These are phyloP conservation scores for Chlorociboria aeruginascens DNA, from an alignment of 495 filamentous ascomycete genomes.

Conservation along the genomic window DNA sequence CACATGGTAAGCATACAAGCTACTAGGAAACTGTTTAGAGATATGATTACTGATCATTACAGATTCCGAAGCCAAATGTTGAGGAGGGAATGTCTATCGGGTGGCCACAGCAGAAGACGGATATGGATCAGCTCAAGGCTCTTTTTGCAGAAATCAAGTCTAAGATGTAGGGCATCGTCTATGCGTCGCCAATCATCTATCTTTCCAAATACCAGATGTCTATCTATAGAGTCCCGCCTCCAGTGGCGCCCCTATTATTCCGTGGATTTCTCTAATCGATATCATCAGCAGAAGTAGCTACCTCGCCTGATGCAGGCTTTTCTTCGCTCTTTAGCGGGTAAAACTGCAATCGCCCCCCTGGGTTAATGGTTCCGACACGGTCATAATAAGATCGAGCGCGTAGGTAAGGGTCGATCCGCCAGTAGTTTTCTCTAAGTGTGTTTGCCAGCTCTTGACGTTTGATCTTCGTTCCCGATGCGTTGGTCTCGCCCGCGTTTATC, in stretches of 20 bases:
- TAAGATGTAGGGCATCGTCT: constrained; percentile 51
- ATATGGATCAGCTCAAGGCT: constrained; percentile 77
- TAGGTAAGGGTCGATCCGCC: constrained; percentile 68
- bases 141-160: constrained; percentile 72
- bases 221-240: too few relatives aligned
- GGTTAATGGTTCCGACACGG: constrained; percentile 52
- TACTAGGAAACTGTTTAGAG: neutral
- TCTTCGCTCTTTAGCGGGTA: constrained; percentile 37
- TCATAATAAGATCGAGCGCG: constrained; percentile 66
- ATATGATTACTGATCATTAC: constrained; percentile 6
- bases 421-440: constrained; percentile 64
- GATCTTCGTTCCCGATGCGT: constrained; percentile 27
- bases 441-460: constrained; percentile 42
- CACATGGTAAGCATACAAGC: constrained; percentile 58
- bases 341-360: constrained; percentile 55
- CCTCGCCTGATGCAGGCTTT: constrained; percentile 18
- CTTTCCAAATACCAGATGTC: too few relatives aligned
- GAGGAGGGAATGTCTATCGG: constrained; percentile 65
- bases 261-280: constrained; percentile 31
- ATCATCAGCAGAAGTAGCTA: constrained; percentile 37
- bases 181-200: too few relatives aligned
- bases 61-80: constrained; percentile 94
- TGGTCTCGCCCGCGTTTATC: constrained; percentile 24
- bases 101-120: constrained; percentile 66
- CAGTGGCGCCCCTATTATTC: too few relatives aligned